Evolutionary conservation across 208 protist genomes (phyloP), one percentile per base, ranked within the genome.

Genomic region (Porcisia deanei): DNA sequence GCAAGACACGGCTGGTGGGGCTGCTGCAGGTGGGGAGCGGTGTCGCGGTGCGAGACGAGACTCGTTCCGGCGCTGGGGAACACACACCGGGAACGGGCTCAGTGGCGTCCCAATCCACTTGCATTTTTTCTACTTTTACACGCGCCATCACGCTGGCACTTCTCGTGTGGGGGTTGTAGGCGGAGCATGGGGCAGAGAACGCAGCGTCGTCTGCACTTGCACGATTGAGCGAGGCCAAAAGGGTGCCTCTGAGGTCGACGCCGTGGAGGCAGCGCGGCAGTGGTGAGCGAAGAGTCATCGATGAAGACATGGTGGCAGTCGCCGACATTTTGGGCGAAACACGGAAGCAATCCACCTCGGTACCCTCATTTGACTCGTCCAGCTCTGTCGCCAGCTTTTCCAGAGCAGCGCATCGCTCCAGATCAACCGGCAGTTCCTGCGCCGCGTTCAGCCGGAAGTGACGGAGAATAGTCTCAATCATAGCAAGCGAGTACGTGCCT

Each of bases 401-500:
- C 47, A 97, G 80, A 10, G 76, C 78, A 25, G 74, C 54, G 64
- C 85, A 87, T 55, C 81, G 83, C 60, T 54, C 76, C 49, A 97
- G 55, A 74, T 94, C 90, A 1, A 97, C 68, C 18, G 88, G 82
- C 64, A 97, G 67, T 79, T 88, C 79, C 30, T 86, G 78, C 1
- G 45, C 25, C 30, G 69, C 79, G 67, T 94, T 85, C 6, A 95
- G 85, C 3, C 90, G 90, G 63, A 89, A 96, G 79, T 94, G 91
- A 2, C 82, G 85, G n/a, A 97, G 83, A 25, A 94, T 77, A 18
- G 80, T 86, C 34, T 90, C 88, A 45, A 97, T 95, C 88, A 97
- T 97, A 41, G 77, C 85, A n/a, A 78, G 83, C 8, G 88, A 85
- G 84, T 97, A 97, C 45, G 88, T 97, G 54, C 91, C 94, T 75